phyloP scores from a whole-genome alignment of 768 basidiomycete species.

The Mrakia blollopis region DNA sequence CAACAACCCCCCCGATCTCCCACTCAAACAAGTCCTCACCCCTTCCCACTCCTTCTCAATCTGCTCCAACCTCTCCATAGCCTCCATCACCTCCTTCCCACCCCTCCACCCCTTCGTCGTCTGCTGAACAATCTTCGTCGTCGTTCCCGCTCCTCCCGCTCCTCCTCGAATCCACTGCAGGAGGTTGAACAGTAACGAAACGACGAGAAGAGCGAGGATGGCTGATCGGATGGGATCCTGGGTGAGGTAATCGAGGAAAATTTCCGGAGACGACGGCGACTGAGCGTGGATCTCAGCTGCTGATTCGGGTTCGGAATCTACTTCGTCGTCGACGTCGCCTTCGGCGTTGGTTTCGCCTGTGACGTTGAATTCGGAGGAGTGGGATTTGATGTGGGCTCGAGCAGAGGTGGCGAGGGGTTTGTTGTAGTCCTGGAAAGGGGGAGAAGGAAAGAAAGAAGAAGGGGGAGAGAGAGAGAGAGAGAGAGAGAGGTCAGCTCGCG shows the following conservation, averaged over 20 bases:
- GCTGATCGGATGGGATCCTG: conserved; percentile 8
- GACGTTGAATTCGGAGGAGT: conserved; percentile 33
- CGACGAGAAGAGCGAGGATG: not conserved
- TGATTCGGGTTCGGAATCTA: not conserved
- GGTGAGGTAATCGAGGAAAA: conserved; percentile 10
- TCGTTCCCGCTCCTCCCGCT: not conserved
- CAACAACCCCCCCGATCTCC: not conserved
- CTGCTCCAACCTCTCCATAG: conserved; percentile 14
- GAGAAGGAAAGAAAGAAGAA: not conserved
- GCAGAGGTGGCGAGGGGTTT: conserved; percentile 24
- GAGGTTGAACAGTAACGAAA: not conserved
- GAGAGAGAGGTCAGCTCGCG: not conserved
- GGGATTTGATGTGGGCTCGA: conserved; percentile 30
- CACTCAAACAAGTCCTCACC: not conserved
- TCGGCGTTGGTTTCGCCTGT: not conserved
- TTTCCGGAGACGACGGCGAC: not conserved
- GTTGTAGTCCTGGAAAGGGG: conserved; percentile 33
- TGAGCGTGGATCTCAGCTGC: not conserved
- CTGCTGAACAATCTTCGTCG: not conserved
- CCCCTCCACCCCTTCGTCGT: not conserved
- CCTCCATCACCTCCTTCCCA: not conserved
- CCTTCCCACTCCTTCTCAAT: conserved; percentile 20
- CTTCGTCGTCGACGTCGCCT: conserved; percentile 19
- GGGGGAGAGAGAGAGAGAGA: not conserved
- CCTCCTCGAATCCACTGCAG: not conserved